Percentiles rank a stretch among this genome's conserved stretches.
phyloP scores from a whole-genome alignment of 345 rosid species.

The Syzygium grande region DNA sequence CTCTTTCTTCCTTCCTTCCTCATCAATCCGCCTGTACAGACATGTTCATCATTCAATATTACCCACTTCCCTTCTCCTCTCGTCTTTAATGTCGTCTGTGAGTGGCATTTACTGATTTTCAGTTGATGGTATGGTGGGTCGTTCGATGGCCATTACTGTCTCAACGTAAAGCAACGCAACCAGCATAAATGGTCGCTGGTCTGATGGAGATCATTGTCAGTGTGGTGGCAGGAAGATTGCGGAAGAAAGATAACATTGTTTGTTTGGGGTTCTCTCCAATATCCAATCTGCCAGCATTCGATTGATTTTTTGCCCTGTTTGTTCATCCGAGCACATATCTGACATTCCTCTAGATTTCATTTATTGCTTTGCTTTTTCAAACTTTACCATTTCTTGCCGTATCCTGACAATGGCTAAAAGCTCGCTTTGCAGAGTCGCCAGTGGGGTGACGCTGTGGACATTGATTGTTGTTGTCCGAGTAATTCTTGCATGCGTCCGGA shows the following conservation, averaged over 20 bases:
- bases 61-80: neutral
- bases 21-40: neutral
- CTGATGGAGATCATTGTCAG: neutral
- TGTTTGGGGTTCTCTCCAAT: neutral
- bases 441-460: neutral
- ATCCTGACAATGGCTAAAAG: neutral
- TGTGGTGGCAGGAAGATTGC: neutral
- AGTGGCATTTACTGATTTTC: neutral
- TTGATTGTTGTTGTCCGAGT: neutral
- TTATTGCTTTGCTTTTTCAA: neutral
- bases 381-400: neutral
- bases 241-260: neutral
- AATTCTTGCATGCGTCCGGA: neutral
- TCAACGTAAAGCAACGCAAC: neutral
- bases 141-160: neutral
- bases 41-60: neutral
- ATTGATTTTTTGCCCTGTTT: neutral
- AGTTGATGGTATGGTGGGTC: neutral
- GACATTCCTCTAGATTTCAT: neutral
- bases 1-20: neutral
- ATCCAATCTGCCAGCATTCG: neutral
- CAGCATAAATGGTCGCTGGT: neutral
- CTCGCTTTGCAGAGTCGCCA: neutral
- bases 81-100: neutral
- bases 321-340: neutral